Base-by-base conservation (phyloP, 108 stramenopile genomes). In the Cyclotella choctawhatcheeana region DNA sequence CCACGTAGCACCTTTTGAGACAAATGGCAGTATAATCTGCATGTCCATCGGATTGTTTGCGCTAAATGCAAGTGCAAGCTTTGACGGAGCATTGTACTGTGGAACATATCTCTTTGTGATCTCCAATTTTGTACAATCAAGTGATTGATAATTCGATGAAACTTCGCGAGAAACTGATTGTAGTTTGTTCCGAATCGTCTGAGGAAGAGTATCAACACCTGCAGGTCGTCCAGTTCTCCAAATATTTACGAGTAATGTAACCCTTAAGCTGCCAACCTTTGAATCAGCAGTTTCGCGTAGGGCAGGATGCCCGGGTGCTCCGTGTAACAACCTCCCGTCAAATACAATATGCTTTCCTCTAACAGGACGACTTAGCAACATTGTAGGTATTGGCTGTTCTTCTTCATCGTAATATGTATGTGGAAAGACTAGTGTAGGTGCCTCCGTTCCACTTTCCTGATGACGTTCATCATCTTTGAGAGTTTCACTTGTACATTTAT, bases 241-340 rank as follows among this genome's bases (percentile, higher is more conserved):
- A 32, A 96, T 71, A 69, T 97, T 97, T 22, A 97, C 97, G 30
- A 97, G 74, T 66, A 97, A 95, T 12, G 97, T 97, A 2, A 97
- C 85, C 27, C 92, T 74, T 26, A 84, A 37, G 26, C 64, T 51
- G 13, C 24, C 17, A 26, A 64, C 55, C 6, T 47, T 34, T 35
- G 48, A 61, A 21, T 26, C 18, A 18, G 25, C 34, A 20, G n/a
- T 48, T 44, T 44, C 62, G 5, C 50, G 82, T 20, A 90, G 79
- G 3, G 72, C 74, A 14, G 64, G 61, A 71, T 93, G 86, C 0
- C 78, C 61, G 16, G 96, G 92, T 12, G 97, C 94, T 17, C 93
- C 94, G 62, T 97, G 97, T 54, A 97, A 64, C 21, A 96, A 66
- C 25, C 83, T 56, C n/a, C 97, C 97, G 74, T 95, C 93, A 77